Evolutionary conservation across 208 protist genomes (phyloP).

Genomic region (Leptomonas pyrrhocoris): DNA sequence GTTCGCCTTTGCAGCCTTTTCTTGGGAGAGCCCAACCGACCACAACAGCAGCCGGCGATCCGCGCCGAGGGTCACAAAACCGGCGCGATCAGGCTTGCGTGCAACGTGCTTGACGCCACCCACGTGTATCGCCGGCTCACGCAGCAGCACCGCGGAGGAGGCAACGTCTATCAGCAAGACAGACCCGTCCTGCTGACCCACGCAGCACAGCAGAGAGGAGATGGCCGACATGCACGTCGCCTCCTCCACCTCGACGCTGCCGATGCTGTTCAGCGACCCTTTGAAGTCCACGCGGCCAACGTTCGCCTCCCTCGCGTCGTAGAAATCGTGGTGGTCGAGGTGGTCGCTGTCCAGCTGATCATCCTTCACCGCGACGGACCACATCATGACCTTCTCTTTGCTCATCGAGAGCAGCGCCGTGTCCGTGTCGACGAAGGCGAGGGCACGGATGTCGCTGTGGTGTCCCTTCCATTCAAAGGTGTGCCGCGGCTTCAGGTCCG

Average conservation of each 20-base stretch:
- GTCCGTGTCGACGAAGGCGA: constrained; percentile 86
- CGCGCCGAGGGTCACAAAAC: constrained; percentile 78
- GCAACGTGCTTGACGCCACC: constrained; percentile 77
- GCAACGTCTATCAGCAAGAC: constrained; percentile 73
- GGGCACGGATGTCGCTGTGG: constrained; percentile 70
- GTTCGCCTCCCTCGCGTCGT: constrained; percentile 79
- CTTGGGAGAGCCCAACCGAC: constrained; percentile 67
- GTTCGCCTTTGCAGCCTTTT: constrained; percentile 7
- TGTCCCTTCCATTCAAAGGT: constrained; percentile 68
- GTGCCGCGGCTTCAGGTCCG: constrained; percentile 65
- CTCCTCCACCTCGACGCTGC: constrained; percentile 56
- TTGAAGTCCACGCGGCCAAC: constrained; percentile 51
- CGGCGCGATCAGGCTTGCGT: constrained; percentile 53
- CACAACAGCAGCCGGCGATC: constrained; percentile 87
- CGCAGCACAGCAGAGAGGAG: constrained; percentile 66
- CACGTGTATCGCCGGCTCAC: constrained; percentile 84
- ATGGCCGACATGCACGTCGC: constrained; percentile 69
- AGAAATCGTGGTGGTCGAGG: constrained; percentile 63
- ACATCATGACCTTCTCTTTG: constrained; percentile 82
- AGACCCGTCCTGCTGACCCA: constrained; percentile 76
- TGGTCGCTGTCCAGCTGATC: constrained; percentile 45
- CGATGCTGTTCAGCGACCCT: constrained; percentile 59
- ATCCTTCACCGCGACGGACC: constrained; percentile 62
- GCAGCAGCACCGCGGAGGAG: constrained; percentile 77
- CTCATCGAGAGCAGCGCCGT: constrained; percentile 79